These are phyloP conservation scores for Epichloe hybrida DNA, from an alignment of 2,329 filamentous ascomycete species.

Conservation along the genomic window DNA sequence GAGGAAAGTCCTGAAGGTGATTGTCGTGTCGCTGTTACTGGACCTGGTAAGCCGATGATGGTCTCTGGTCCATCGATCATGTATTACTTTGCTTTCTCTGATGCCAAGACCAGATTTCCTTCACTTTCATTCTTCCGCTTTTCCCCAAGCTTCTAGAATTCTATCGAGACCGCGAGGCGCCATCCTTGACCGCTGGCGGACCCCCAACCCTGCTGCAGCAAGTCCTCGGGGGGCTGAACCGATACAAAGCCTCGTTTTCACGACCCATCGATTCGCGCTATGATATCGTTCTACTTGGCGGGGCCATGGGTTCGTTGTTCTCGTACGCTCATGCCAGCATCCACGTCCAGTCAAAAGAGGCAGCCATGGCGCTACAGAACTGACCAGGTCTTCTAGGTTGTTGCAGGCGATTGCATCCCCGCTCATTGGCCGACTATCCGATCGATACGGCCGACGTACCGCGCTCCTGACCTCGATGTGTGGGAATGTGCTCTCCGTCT, in stretches of 20 bases:
- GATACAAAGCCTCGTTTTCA: constrained; percentile 88
- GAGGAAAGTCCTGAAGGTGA: constrained; percentile 72
- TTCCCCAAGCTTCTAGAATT: constrained; percentile 94
- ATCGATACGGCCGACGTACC: constrained; percentile 73
- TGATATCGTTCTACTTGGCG: constrained; percentile 90
- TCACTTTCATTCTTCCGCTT: constrained; percentile 93
- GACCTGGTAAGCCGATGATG: constrained; percentile 53
- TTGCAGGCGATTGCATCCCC: constrained; percentile 88
- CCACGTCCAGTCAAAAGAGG: background rate
- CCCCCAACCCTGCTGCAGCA: constrained; percentile 60
- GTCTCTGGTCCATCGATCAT: background rate
- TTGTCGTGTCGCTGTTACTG: constrained; percentile 78
- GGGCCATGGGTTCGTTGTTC: constrained; percentile 87
- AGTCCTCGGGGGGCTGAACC: constrained; percentile 73
- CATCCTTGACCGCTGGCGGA: constrained; percentile 28
- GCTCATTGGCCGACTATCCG: constrained; percentile 77
- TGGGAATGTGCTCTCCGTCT: constrained; percentile 84
- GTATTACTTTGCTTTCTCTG: background rate
- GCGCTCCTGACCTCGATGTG: constrained; percentile 84
- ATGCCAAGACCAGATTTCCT: constrained; percentile 58
- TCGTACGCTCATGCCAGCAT: constrained; percentile 28
- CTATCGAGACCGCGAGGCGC: constrained; percentile 74
- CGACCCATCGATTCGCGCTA: constrained; percentile 90
- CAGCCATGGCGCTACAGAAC: background rate
- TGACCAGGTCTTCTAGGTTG: constrained; percentile 36